Conservation (phyloP, 1,284 basidiomycete genomes). For the Porodaedalea pini region DNA sequence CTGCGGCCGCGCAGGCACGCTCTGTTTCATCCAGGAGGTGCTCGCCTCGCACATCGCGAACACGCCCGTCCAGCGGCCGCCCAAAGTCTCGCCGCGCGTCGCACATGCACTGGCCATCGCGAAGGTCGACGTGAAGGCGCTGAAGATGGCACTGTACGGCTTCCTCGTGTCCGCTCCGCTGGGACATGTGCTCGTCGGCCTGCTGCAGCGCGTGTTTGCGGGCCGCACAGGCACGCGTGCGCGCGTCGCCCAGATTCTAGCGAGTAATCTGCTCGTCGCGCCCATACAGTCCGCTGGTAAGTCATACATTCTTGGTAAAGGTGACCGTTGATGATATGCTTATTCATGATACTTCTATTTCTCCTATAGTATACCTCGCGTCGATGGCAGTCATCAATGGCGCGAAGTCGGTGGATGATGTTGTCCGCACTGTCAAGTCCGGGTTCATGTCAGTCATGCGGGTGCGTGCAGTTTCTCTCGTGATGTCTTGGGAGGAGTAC, state of each 20-base stretch:
- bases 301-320: constrained; percentile 26
- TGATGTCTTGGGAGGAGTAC: neutral
- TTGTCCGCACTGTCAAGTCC: constrained; percentile 67
- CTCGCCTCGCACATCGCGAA: constrained; percentile 70
- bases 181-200: constrained; percentile 68
- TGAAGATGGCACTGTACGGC: constrained; percentile 84
- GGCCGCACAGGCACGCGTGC: constrained; percentile 69
- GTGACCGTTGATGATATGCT: neutral
- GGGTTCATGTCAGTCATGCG: constrained; percentile 76
- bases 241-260: constrained; percentile 72
- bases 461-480: constrained; percentile 38
- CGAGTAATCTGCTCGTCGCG: constrained; percentile 74
- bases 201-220: constrained; percentile 72
- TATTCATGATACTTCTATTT: neutral
- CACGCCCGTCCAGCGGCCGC: constrained; percentile 44
- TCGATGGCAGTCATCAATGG: constrained; percentile 87
- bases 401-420: constrained; percentile 61
- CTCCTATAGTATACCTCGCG: constrained; percentile 50
- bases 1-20: constrained; percentile 40
- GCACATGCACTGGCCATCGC: constrained; percentile 50
- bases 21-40: constrained; percentile 80
- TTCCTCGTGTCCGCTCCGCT: constrained; percentile 84
- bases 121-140: constrained; percentile 59
- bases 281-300: constrained; percentile 73
- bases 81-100: constrained; percentile 53